Evolutionary conservation across 148 eudicot genomes (phyloP).

Genomic region (Polygonum aviculare): DNA sequence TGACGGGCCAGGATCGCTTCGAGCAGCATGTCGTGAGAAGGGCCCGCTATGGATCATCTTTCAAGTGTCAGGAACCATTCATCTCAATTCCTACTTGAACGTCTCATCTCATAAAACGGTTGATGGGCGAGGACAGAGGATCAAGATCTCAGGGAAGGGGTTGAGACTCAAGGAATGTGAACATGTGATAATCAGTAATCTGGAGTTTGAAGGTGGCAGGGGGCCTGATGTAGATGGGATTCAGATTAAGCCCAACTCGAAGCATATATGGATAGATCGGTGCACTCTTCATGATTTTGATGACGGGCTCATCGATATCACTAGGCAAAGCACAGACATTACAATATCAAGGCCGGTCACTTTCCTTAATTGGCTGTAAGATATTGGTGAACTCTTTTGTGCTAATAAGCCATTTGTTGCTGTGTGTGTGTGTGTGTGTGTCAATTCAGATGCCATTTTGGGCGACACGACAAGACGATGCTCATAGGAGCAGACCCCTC

Average conservation of each 20-base stretch:
- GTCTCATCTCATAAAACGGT: conserved; percentile 83
- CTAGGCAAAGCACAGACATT: conserved; percentile 74
- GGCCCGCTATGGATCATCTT: conserved; percentile 91
- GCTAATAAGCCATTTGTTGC: background rate
- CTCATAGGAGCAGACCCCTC: conserved; percentile 88
- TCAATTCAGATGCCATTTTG: conserved; percentile 58
- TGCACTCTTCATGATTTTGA: conserved; percentile 68
- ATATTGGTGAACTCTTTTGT: background rate
- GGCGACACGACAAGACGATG: conserved; percentile 79
- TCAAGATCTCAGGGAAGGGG: conserved; percentile 76
- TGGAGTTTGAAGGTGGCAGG: conserved; percentile 79
- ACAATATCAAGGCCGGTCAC: conserved; percentile 73
- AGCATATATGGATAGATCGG: conserved; percentile 93
- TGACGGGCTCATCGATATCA: conserved; percentile 91
- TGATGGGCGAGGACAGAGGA: conserved; percentile 83
- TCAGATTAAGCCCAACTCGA: conserved; percentile 86
- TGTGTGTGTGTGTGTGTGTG: background rate
- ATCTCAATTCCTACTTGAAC: conserved; percentile 48
- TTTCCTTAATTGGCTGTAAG: background rate
- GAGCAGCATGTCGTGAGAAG: conserved; percentile 72
- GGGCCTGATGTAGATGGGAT: conserved; percentile 90
- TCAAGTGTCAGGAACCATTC: conserved; percentile 75
- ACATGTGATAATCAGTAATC: conserved; percentile 78
- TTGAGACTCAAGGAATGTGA: conserved; percentile 85
- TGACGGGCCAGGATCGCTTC: conserved; percentile 95